Conservation (phyloP, 306 rosid species). For the Cucurbita argyrosperma region DNA sequence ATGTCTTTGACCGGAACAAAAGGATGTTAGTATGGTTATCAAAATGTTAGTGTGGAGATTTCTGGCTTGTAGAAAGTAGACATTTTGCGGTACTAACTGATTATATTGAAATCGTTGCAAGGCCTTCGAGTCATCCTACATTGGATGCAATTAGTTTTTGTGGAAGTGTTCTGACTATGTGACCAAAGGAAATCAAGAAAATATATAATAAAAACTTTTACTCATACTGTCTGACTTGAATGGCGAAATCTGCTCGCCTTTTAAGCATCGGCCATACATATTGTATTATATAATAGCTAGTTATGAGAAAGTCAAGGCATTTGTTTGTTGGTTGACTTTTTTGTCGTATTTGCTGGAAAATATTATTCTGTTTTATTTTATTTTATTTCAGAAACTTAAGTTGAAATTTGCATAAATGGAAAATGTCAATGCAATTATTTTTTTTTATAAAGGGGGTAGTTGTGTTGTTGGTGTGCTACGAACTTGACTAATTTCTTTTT, state of each 20-base stretch:
- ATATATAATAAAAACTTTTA: background rate
- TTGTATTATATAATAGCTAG: background rate
- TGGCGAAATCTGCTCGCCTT: background rate
- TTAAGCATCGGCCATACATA: background rate
- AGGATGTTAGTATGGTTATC: background rate
- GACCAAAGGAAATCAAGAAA: background rate
- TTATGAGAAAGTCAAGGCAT: background rate
- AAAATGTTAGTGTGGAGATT: background rate
- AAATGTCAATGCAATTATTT: too few relatives aligned
- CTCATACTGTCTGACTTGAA: background rate
- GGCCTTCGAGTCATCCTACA: background rate
- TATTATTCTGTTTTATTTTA: too few relatives aligned
- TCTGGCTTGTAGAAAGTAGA: background rate
- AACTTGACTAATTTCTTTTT: too few relatives aligned
- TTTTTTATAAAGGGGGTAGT: too few relatives aligned
- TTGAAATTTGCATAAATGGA: too few relatives aligned
- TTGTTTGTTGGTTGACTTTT: background rate
- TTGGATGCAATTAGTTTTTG: background rate
- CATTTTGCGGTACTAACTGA: background rate
- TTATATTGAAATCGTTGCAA: background rate
- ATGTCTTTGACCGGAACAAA: background rate
- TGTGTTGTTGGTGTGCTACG: too few relatives aligned
- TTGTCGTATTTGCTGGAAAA: too few relatives aligned
- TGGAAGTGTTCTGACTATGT: background rate
- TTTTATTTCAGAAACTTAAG: too few relatives aligned